Evolutionary conservation across 352 stramenopile genomes (phyloP), one percentile per base, ranked within the genome.

Genomic region (Salisapilia sapeloensis): DNA sequence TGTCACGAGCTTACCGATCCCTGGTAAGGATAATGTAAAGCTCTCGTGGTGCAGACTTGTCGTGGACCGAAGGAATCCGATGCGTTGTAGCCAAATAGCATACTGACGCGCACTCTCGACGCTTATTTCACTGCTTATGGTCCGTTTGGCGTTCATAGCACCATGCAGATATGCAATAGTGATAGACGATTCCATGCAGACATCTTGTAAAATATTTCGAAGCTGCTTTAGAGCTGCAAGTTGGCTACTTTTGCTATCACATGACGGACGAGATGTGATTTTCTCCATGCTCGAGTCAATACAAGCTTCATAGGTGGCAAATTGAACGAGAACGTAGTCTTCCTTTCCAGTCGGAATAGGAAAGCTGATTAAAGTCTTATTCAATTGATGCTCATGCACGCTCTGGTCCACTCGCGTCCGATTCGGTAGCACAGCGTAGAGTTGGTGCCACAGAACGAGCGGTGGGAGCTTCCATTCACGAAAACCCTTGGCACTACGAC

Each of bases 321-420:
- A 32, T 8, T 42, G 50, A 16, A 74, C 12, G 33, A 81, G 31
- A 22, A 40, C 51, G 3, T 40, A 38, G 16, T 78, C 62, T 14
- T 65, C 41, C 13, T 44, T 17, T 1, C 64, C 60, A 3, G 58
- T 60, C 7, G 61, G 45, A 4, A 77, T 38, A 15, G 48, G 58
- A 33, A 80, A 67, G 39, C 56, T 55, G 40, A 75, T 43, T 13
- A 80, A 46, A 15, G 43, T 46, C 11, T 22, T 58, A 25, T 50
- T 46, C 13, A 76, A 38, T 19, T 60, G 64, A 40, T 59, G 50
- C 14, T 77, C 42, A 60, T 79, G 30, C 36, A 80, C 64, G 32
- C 62, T 78, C 24, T 78, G 61, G 28, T 78, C 61, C 12, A 78
- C 48, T 17, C 69, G 71, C 14, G 65, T 75, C 10, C 61, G 54